Conservation (phyloP, 2,329 filamentous ascomycete species). For the Apiospora malaysiana region DNA sequence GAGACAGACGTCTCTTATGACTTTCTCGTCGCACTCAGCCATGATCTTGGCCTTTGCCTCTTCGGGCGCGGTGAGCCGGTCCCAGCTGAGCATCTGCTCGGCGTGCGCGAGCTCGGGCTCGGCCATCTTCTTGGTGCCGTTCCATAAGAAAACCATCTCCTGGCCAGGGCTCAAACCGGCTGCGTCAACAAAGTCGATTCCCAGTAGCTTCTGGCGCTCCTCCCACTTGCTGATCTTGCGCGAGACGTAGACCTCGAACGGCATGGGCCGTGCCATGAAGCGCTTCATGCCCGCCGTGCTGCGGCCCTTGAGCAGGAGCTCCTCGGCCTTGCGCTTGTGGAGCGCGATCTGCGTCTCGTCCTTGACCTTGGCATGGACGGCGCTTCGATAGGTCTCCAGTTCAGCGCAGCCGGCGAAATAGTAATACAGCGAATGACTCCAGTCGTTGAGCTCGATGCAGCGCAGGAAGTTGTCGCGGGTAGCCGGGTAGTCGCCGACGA, state of each 20-base stretch:
- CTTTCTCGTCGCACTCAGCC: constrained; percentile 64
- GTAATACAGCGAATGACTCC: constrained; percentile 89
- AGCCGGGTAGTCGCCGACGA: constrained; percentile 75
- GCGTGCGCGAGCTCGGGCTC: constrained; percentile 67
- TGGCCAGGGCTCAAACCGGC: constrained; percentile 80
- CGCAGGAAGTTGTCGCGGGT: constrained; percentile 77
- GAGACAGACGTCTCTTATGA: constrained; percentile 69
- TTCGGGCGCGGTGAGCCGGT: constrained; percentile 59
- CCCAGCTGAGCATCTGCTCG: constrained; percentile 67
- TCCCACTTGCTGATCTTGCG: constrained; percentile 92
- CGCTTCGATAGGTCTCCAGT: constrained; percentile 79
- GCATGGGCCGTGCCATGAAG: constrained; percentile 87
- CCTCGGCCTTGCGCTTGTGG: constrained; percentile 63
- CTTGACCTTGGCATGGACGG: constrained; percentile 52
- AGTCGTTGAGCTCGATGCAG: constrained; percentile 83
- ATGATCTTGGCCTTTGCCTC: constrained; percentile 52
- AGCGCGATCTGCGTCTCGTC: constrained; percentile 71
- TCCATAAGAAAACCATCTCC: constrained; percentile 96
- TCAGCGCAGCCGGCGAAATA: constrained; percentile 83
- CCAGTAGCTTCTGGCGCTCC: constrained; percentile 70
- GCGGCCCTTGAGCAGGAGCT: constrained; percentile 74
- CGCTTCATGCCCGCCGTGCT: constrained; percentile 81
- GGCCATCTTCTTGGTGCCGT: constrained; percentile 83
- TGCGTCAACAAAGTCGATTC: constrained; percentile 76
- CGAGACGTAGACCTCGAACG: constrained; percentile 84